Evolutionary conservation across 768 basidiomycete species (phyloP), one percentile per base, ranked within the genome.

Genomic region (Wakefieldia striispora): DNA sequence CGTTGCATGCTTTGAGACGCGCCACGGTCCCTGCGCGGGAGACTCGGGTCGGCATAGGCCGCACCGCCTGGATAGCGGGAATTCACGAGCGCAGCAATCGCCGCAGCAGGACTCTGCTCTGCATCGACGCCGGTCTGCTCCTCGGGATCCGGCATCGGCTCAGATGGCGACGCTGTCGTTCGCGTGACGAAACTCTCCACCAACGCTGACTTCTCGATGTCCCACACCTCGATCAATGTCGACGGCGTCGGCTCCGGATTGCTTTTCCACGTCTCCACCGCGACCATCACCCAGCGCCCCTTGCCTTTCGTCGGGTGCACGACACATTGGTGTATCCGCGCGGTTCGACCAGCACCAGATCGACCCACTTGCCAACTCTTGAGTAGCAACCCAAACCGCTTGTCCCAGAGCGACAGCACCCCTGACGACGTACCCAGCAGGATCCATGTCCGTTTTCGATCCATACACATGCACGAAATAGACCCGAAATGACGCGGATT

Each of bases 221-320:
- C 93, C 91, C 93, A 97, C 1, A 94, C 88, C 63, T 97, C 92
- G 6, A 92, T 74, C 38, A 93, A 65, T 40, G 62, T 60, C 13
- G 76, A 75, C 10, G 76, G 74, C 3, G 75, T 58, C 8, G 68
- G 70, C 48, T 80, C 77, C 4, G 60, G 45, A 40, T 47, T 69
- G 10, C 59, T 60, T 38, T 69, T 66, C 57, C 72, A 76, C 0
- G 81, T 72, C 60, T 88, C 88, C 14, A 87, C 69, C 0, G 93
- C 82, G 38, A 97, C 88, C 67, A 97, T 82, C 39, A 98, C 75
- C 92, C 93, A 97, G 41, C 86, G 84, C 0, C 93, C 93, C 51
- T 83, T 82, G 17, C 93, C 93, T 61, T 84, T 90, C 0, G 86
- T 80, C 0, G 95, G 95, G 59, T 98, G 95, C 0, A 94, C 72